Evolutionary conservation across 2,329 filamentous ascomycete genomes (phyloP).

Genomic region (Huntiella abstrusa): DNA sequence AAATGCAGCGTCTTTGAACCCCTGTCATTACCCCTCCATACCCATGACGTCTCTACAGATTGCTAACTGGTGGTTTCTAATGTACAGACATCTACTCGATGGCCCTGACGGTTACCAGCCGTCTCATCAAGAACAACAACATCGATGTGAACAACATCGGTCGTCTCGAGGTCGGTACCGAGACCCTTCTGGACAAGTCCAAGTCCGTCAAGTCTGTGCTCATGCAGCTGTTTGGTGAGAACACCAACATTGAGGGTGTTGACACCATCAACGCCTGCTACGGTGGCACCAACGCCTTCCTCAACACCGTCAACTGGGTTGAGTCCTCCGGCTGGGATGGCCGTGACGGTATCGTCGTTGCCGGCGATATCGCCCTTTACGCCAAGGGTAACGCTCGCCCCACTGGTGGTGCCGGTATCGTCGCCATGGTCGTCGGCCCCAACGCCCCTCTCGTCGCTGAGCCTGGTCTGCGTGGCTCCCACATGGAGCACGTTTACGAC

Average conservation of each 20-base stretch:
- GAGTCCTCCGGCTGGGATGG: conserved; percentile 79
- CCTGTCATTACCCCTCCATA: conserved; percentile 6
- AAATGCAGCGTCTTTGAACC: not conserved
- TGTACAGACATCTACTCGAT: conserved; percentile 68
- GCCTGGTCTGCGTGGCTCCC: conserved; percentile 59
- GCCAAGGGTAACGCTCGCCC: conserved; percentile 68
- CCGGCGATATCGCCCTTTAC: conserved; percentile 70
- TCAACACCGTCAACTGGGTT: conserved; percentile 72
- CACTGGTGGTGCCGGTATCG: conserved; percentile 61
- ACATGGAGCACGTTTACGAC: conserved; percentile 72
- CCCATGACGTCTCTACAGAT: conserved; percentile 3
- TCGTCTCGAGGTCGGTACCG: conserved; percentile 67
- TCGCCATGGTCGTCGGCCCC: conserved; percentile 63
- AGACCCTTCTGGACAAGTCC: conserved; percentile 75
- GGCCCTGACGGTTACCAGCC: conserved; percentile 57
- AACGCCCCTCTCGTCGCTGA: conserved; percentile 60
- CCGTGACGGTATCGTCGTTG: conserved; percentile 59
- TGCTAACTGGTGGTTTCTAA: conserved; percentile 13
- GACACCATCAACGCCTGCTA: conserved; percentile 77
- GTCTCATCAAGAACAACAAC: conserved; percentile 65
- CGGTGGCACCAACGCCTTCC: conserved; percentile 66
- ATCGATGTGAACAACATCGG: conserved; percentile 63
- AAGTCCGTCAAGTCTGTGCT: conserved; percentile 79
- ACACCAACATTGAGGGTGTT: conserved; percentile 68
- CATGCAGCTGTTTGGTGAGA: conserved; percentile 72